Conservation (phyloP, 345 rosid species). For the Populus deltoides region DNA sequence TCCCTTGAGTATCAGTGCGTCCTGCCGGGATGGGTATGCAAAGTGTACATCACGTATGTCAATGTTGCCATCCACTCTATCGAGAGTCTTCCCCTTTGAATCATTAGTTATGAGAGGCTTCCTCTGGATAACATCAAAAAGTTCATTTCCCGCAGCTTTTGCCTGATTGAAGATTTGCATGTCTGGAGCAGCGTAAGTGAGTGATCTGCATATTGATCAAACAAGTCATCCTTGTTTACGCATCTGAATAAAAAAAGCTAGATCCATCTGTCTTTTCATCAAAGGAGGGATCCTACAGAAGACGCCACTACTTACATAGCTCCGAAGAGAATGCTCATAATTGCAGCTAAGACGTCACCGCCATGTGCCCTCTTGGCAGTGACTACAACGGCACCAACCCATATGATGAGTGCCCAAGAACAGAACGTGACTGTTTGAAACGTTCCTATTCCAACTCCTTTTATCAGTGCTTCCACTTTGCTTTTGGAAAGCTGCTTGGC, state of each 20-base stretch:
- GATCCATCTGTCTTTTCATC: too few relatives aligned
- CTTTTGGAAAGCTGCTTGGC: slow-evolving; percentile 38
- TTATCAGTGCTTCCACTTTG: slow-evolving; percentile 56
- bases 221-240: background rate
- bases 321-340: slow-evolving; percentile 67
- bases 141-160: slow-evolving; percentile 60
- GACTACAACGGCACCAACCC: slow-evolving; percentile 58
- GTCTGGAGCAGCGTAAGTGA: slow-evolving; percentile 67
- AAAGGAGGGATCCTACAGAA: too few relatives aligned
- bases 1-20: slow-evolving; percentile 45
- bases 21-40: slow-evolving; percentile 57
- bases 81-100: slow-evolving; percentile 24
- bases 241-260: too few relatives aligned
- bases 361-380: slow-evolving; percentile 37
- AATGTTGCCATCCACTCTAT: slow-evolving; percentile 43
- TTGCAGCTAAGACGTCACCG: slow-evolving; percentile 53
- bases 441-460: slow-evolving; percentile 63
- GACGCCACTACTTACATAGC: slow-evolving; percentile 43
- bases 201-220: slow-evolving; percentile 38
- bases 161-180: slow-evolving; percentile 65
- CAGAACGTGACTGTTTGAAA: slow-evolving; percentile 53
- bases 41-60: slow-evolving; percentile 39
- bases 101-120: slow-evolving; percentile 35
- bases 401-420: slow-evolving; percentile 58
- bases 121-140: slow-evolving; percentile 47